phyloP scores from a whole-genome alignment of 2,329 filamentous ascomycete species.

The Colletotrichum echinochloae region DNA sequence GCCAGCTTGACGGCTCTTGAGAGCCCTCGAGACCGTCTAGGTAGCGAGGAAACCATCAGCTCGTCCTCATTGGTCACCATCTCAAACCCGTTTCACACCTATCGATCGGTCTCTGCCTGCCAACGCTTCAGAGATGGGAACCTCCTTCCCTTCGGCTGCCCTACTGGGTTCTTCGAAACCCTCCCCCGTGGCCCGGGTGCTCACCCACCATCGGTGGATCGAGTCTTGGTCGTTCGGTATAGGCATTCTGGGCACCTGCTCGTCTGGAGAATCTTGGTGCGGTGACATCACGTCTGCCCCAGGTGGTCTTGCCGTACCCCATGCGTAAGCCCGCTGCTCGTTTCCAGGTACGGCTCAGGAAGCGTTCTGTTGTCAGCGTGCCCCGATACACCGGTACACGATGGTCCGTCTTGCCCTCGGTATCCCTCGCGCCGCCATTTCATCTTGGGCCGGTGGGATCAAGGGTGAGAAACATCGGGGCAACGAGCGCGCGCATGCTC shows the following conservation, averaged over 20 bases:
- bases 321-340: slow-evolving; percentile 16
- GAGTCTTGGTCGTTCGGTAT: background rate
- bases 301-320: slow-evolving; percentile 17
- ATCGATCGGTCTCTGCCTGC: slow-evolving; percentile 11
- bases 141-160: slow-evolving; percentile 16
- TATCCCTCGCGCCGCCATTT: background rate
- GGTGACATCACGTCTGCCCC: slow-evolving; percentile 24
- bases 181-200: slow-evolving; percentile 9
- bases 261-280: background rate
- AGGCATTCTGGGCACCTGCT: background rate
- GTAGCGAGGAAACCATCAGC: background rate
- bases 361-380: slow-evolving; percentile 20
- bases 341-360: slow-evolving; percentile 19
- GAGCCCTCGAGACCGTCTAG: slow-evolving; percentile 17
- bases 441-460: slow-evolving; percentile 9
- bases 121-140: slow-evolving; percentile 23
- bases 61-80: slow-evolving; percentile 9
- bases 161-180: slow-evolving; percentile 26
- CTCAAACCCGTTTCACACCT: slow-evolving; percentile 36
- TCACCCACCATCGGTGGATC: background rate
- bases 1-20: slow-evolving; percentile 19
- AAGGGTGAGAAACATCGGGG: slow-evolving; percentile 16
- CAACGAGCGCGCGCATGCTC: slow-evolving; percentile 26
- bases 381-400: slow-evolving; percentile 17
- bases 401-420: background rate